Evolutionary conservation across 2,329 filamentous ascomycete species (phyloP).

Genomic region (Pseudodiploospora longispora): DNA sequence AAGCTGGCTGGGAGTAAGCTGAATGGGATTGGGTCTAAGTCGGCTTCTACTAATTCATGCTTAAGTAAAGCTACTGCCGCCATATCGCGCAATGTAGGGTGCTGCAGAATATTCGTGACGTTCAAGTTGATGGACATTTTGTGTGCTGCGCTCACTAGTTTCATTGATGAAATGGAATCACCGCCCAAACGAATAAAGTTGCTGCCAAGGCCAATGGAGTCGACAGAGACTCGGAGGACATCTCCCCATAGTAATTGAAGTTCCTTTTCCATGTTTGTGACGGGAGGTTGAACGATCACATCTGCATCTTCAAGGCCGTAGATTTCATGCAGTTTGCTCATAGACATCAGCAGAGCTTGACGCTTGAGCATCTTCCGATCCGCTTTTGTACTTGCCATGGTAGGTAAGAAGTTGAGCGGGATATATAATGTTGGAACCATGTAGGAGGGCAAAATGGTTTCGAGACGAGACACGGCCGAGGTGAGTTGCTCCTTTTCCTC

Average conservation of each 20-base stretch:
- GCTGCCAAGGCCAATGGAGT: not conserved
- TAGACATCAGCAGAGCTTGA: constrained; percentile 10
- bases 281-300: not conserved
- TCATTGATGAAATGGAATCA: constrained; percentile 4
- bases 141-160: not conserved
- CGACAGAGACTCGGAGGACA: not conserved
- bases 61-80: not conserved
- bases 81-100: constrained; percentile 1
- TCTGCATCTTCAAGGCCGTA: not conserved
- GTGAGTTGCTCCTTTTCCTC: not conserved
- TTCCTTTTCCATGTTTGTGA: not conserved
- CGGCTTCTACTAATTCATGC: not conserved
- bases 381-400: constrained; percentile 5
- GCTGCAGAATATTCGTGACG: constrained; percentile 1
- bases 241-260: not conserved
- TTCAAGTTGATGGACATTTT: not conserved
- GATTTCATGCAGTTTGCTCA: not conserved
- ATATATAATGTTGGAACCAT: constrained; percentile 15
- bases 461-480: no score
- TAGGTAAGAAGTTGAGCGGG: constrained; percentile 7
- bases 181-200: constrained; percentile 2
- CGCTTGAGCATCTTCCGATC: not conserved
- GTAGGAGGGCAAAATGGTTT: constrained; percentile 9
- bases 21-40: no score
- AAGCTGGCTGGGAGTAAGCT: no score